Evolutionary conservation across 208 protist genomes (phyloP), one percentile per base, ranked within the genome.

Genomic region (Leishmania martiniquensis): DNA sequence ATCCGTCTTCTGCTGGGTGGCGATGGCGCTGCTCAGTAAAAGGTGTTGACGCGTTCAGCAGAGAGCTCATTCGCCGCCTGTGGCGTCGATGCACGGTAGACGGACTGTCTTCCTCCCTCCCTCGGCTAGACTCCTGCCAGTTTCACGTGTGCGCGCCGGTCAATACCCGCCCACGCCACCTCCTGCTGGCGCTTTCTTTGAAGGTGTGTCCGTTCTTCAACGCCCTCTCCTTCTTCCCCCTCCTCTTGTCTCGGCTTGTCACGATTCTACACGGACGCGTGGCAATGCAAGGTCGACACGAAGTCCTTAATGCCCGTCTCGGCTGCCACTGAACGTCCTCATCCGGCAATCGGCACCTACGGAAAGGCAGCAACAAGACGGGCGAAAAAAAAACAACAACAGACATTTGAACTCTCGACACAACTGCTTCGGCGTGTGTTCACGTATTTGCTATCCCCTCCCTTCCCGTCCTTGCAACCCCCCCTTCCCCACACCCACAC

Each of bases 401-500:
- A 62, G n/a, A n/a, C n/a, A n/a, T n/a, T n/a, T n/a, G n/a, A n/a
- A n/a, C n/a, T 12, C 22, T 29, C 2, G 12, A 62, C 55, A 37
- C 57, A 25, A 63, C 57, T 29, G 57, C 29, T 4, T 63, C n/a
- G n/a, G 12, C 37, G 12, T 63, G 57, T 63, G 57, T 37, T 63
- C 13, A n/a, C n/a, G n/a, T n/a, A n/a, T 29, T 17, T 29, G 57
- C 7, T 4, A 13, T 39, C 20, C 57, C 37, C 57, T 29, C n/a
- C 29, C 29, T n/a, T n/a, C n/a, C 37, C 29, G 13, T 13, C 1
- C 57, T 37, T 29, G 2, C n/a, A 25, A 62, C 57, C 1, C 57
- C 71, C 34, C 45, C 10, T 52, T 22, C 49, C 49, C 47, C 34
- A 57, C 17, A 25, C 42, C n/a, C 17, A 42, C 39, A 83, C 77